A percentile compares a stretch with the other conserved stretches of the same genome.
phyloP scores from a whole-genome alignment of 805 yeast species.

The Schwanniomyces yamadae region DNA sequence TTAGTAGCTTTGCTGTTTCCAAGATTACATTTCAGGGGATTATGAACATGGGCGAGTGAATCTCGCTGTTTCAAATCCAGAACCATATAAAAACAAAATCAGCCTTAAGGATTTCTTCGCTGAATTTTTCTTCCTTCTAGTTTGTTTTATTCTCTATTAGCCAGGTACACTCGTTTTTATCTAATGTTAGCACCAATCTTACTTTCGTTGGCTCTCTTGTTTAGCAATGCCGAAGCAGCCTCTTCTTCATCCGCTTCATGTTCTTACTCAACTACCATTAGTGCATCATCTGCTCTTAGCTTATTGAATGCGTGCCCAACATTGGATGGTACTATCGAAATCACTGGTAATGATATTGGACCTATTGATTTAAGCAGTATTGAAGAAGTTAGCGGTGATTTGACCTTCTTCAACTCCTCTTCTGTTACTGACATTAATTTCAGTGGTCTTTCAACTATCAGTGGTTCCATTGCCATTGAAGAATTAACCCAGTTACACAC shows the following conservation, averaged over 20 bases:
- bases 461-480: slow-evolving; percentile 35
- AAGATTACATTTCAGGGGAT: too few relatives aligned
- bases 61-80: too few relatives aligned
- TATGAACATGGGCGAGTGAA: too few relatives aligned
- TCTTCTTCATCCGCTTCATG: slow-evolving; percentile 20
- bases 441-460: slow-evolving; percentile 26
- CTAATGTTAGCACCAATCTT: slow-evolving; percentile 1
- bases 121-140: too few relatives aligned
- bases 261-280: slow-evolving; percentile 39
- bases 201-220: slow-evolving; percentile 2
- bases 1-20: too few relatives aligned
- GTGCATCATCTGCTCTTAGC: slow-evolving; percentile 36
- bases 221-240: slow-evolving; percentile 11
- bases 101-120: too few relatives aligned
- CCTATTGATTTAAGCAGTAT: slow-evolving; percentile 30
- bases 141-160: too few relatives aligned
- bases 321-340: slow-evolving; percentile 38
- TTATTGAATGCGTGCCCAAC: slow-evolving; percentile 40
- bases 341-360: slow-evolving; percentile 33
- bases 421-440: slow-evolving; percentile 34
- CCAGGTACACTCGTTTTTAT: slow-evolving; percentile 3
- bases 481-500: slow-evolving; percentile 40
- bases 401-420: slow-evolving; percentile 39
- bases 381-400: slow-evolving; percentile 27
- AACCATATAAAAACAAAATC: too few relatives aligned